These are phyloP conservation scores for Dittrichia graveolens DNA, from an alignment of 129 eudicot species.

Conservation along the genomic window DNA sequence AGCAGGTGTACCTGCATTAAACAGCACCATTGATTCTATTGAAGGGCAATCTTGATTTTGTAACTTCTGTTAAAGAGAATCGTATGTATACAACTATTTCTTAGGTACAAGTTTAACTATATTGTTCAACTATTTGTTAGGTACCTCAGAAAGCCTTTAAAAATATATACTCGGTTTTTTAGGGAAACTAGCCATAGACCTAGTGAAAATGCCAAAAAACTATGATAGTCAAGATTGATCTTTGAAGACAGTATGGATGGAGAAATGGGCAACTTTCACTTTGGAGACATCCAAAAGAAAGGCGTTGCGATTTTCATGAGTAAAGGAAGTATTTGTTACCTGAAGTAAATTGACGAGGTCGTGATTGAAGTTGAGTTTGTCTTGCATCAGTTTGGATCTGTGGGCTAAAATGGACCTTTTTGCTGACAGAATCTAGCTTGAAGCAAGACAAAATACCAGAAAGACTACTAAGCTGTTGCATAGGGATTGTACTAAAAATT, in stretches of 20 bases:
- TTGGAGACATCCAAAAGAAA: background rate
- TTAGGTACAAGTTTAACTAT: slow-evolving; percentile 1
- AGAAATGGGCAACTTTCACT: background rate
- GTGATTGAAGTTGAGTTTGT: slow-evolving; percentile 64
- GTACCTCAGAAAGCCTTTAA: background rate
- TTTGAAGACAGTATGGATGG: background rate
- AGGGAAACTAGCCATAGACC: background rate
- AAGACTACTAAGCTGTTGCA: slow-evolving; percentile 2
- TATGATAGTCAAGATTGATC: background rate
- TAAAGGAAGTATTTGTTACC: slow-evolving; percentile 44
- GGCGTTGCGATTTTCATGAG: background rate
- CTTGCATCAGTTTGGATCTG: slow-evolving; percentile 56
- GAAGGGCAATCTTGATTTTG: background rate
- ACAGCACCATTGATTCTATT: background rate
- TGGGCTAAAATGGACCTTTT: slow-evolving; percentile 95
- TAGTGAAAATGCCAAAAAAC: slow-evolving; percentile 2
- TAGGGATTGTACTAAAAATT: background rate
- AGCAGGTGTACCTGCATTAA: slow-evolving; percentile 63
- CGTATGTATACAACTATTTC: slow-evolving; percentile 5
- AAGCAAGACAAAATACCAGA: slow-evolving; percentile 13
- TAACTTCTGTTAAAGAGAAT: background rate
- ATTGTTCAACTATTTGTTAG: slow-evolving; percentile 18
- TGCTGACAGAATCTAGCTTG: slow-evolving; percentile 73
- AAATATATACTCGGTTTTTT: background rate
- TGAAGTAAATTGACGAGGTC: slow-evolving; percentile 65